Evolutionary conservation across 106 monocot genomes (phyloP).

Genomic region (Dendrobium officinale): DNA sequence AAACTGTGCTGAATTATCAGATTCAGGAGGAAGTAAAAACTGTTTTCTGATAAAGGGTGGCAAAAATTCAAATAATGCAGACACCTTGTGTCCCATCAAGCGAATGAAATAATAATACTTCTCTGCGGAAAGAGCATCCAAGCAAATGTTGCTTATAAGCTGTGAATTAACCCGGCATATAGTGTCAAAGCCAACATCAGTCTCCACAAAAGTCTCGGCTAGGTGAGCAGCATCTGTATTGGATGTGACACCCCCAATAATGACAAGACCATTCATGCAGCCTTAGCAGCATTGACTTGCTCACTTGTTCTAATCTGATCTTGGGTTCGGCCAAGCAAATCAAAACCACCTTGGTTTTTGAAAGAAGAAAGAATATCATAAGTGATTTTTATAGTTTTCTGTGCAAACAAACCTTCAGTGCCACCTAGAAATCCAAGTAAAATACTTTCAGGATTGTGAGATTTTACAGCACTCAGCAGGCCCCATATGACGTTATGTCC

Average conservation of each 20-base stretch:
- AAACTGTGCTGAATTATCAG: too few relatives aligned
- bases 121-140: too few relatives aligned
- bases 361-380: conserved; percentile 67
- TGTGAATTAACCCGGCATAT: conserved; percentile 54
- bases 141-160: too few relatives aligned
- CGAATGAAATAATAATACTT: too few relatives aligned
- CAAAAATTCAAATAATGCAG: too few relatives aligned
- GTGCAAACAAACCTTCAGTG: conserved; percentile 83
- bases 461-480: conserved; percentile 60
- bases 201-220: conserved; percentile 84
- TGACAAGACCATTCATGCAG: conserved; percentile 82
- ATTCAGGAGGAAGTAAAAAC: too few relatives aligned
- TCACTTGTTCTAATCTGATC: conserved; percentile 85
- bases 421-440: conserved; percentile 84
- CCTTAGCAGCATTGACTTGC: conserved; percentile 71
- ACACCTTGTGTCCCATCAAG: too few relatives aligned
- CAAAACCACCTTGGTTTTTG: conserved; percentile 94
- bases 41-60: too few relatives aligned
- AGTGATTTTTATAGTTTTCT: conserved; percentile 77
- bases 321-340: conserved; percentile 80
- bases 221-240: conserved; percentile 93
- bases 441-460: conserved; percentile 55
- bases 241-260: conserved; percentile 86
- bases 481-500: conserved; percentile 99
- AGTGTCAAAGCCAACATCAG: conserved; percentile 72